Evolutionary conservation across 2,329 filamentous ascomycete genomes (phyloP).

Genomic region (Xylariaceae sp.): DNA sequence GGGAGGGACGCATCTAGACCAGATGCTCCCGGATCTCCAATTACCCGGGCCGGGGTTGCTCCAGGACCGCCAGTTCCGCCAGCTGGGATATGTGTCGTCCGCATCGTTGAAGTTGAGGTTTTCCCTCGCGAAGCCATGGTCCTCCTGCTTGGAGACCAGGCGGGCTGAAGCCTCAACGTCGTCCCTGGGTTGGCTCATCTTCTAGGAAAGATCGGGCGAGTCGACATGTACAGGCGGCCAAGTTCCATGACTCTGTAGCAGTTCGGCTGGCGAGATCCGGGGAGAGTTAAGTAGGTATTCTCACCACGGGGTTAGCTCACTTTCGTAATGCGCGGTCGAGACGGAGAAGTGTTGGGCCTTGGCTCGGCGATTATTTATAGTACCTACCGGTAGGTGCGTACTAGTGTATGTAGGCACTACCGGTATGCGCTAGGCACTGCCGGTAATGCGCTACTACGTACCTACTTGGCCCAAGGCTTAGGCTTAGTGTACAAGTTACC

Average conservation of each 20-base stretch:
- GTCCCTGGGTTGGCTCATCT: slow-evolving; percentile 23
- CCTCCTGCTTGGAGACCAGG: slow-evolving; percentile 22
- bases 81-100: slow-evolving; percentile 17
- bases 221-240: not conserved
- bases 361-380: too few relatives aligned
- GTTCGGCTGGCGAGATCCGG: not conserved
- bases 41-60: too few relatives aligned
- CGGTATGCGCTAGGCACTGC: too few relatives aligned
- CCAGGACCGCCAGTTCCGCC: not conserved
- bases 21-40: too few relatives aligned
- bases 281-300: not conserved
- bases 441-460: too few relatives aligned
- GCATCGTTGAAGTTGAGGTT: slow-evolving; percentile 22
- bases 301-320: too few relatives aligned
- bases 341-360: too few relatives aligned
- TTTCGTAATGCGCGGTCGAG: too few relatives aligned
- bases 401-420: too few relatives aligned
- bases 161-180: slow-evolving; percentile 28
- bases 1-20: slow-evolving; percentile 14
- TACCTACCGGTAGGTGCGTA: too few relatives aligned
- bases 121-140: slow-evolving; percentile 15
- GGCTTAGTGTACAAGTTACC: too few relatives aligned
- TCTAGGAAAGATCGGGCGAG: not conserved
- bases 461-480: too few relatives aligned
- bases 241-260: not conserved